Evolutionary conservation across 2,329 filamentous ascomycete species (phyloP).

Genomic region (Colletotrichum gigasporum): DNA sequence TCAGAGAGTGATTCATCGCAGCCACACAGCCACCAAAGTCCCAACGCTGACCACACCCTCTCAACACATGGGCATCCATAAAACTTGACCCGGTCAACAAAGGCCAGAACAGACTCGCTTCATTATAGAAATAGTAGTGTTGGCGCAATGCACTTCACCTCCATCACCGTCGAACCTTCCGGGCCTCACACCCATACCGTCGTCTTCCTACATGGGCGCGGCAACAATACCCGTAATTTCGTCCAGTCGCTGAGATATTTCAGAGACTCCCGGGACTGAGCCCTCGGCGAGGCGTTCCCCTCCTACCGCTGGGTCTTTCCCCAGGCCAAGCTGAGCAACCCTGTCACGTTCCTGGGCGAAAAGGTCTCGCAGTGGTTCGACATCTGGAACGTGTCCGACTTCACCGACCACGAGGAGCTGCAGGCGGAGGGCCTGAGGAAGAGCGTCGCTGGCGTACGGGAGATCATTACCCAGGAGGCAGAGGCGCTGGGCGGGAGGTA

Average conservation of each 20-base stretch:
- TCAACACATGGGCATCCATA: too few relatives aligned
- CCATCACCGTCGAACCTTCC: constrained; percentile 30
- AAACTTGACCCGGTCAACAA: too few relatives aligned
- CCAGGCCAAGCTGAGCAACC: constrained; percentile 45
- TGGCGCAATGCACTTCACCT: constrained; percentile 18
- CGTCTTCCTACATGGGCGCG: constrained; percentile 56
- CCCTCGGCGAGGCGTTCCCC: constrained; percentile 51
- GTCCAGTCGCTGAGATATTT: constrained; percentile 40
- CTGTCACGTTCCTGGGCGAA: constrained; percentile 33
- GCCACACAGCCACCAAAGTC: too few relatives aligned
- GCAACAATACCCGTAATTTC: constrained; percentile 48
- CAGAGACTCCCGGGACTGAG: constrained; percentile 41
- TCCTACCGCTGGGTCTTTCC: constrained; percentile 61
- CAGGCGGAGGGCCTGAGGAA: constrained; percentile 52
- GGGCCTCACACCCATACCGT: constrained; percentile 50
- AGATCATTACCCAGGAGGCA: constrained; percentile 47
- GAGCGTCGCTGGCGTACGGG: constrained; percentile 43
- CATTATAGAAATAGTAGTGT: too few relatives aligned
- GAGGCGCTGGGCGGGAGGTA: constrained; percentile 44
- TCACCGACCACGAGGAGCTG: constrained; percentile 51
- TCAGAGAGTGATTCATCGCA: too few relatives aligned
- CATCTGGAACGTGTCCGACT: constrained; percentile 52
- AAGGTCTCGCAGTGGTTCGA: constrained; percentile 60
- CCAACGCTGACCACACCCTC: too few relatives aligned
- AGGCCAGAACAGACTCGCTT: too few relatives aligned